phyloP scores from a whole-genome alignment of 306 rosid genomes.

The Parietaria judaica region DNA sequence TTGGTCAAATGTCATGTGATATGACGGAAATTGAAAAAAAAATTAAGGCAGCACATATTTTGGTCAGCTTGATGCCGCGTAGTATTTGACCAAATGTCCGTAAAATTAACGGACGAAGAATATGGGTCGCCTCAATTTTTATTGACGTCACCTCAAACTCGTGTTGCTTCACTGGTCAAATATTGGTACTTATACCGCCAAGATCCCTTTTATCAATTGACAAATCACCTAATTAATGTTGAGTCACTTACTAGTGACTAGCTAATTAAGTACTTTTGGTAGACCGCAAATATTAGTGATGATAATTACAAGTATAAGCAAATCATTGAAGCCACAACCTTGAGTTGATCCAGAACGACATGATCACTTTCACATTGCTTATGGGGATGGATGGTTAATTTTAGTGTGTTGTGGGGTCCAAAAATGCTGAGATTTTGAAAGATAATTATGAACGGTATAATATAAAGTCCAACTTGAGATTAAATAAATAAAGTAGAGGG shows the following conservation, averaged over 20 bases:
- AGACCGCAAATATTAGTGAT: slow-evolving; percentile 3
- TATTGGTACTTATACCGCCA: too few species aligned
- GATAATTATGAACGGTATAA: slow-evolving; percentile 37
- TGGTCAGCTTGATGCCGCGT: too few species aligned
- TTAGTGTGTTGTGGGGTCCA: slow-evolving; percentile 32
- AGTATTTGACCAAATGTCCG: too few species aligned
- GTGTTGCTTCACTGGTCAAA: too few species aligned
- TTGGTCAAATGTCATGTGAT: too few species aligned
- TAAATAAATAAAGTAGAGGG: slow-evolving; percentile 15
- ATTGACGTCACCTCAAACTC: too few species aligned
- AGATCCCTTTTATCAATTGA: background rate
- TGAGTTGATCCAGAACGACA: background rate
- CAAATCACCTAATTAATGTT: background rate
- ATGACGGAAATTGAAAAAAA: too few species aligned
- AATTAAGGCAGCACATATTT: too few species aligned
- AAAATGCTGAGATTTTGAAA: slow-evolving; percentile 29
- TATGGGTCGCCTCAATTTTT: too few species aligned
- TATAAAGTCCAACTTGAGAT: slow-evolving; percentile 26
- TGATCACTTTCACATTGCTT: background rate
- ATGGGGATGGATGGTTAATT: background rate
- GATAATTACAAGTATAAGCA: background rate
- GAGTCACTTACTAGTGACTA: background rate
- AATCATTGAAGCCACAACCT: slow-evolving; percentile 10
- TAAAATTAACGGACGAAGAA: too few species aligned
- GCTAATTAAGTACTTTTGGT: background rate